Percentiles rank a stretch among this genome's conserved stretches.
Evolutionary conservation across 202 grass and related monocot species (phyloP).

Genomic region (Panicum hallii): DNA sequence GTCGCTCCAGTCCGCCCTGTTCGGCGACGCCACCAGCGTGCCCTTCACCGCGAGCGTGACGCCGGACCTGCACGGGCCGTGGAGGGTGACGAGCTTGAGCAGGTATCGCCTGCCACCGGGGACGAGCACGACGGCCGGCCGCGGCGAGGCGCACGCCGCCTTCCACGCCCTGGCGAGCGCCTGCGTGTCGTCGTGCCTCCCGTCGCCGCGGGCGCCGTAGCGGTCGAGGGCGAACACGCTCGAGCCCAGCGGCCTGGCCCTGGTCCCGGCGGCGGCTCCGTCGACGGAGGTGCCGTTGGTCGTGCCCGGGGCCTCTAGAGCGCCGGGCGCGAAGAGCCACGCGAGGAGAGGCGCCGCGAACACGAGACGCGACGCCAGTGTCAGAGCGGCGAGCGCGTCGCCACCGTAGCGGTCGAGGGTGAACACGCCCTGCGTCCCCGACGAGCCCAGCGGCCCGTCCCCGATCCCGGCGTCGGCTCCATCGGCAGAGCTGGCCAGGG

Average conservation of each 20-base stretch:
- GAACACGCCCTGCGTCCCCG: slow-evolving; percentile 34
- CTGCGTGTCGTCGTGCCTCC: slow-evolving; percentile 60
- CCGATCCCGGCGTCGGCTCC: no score
- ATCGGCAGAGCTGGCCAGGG: no score
- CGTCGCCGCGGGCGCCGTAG: slow-evolving; percentile 71
- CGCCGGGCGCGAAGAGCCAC: neutral
- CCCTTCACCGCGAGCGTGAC: slow-evolving; percentile 58
- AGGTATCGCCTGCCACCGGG: slow-evolving; percentile 56
- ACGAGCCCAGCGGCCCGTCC: no score
- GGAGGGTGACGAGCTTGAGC: slow-evolving; percentile 50
- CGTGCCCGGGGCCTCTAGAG: neutral
- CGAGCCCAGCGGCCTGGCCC: neutral
- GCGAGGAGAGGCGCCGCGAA: neutral
- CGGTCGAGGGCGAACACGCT: slow-evolving; percentile 50
- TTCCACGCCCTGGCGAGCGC: slow-evolving; percentile 63
- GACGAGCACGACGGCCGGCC: slow-evolving; percentile 58
- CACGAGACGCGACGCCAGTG: neutral
- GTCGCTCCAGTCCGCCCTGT: slow-evolving; percentile 43
- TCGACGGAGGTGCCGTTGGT: neutral
- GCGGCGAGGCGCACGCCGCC: slow-evolving; percentile 56
- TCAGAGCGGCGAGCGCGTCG: neutral
- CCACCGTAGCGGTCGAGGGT: slow-evolving; percentile 56
- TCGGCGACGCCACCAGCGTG: slow-evolving; percentile 56
- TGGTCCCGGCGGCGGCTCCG: neutral
- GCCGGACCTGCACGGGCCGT: slow-evolving; percentile 64